Percentiles rank a stretch among this genome's conserved stretches.
These are phyloP conservation scores for Dichotomocladium elegans DNA, from an alignment of 371 early-diverging fungal genomes.

Conservation along the genomic window DNA sequence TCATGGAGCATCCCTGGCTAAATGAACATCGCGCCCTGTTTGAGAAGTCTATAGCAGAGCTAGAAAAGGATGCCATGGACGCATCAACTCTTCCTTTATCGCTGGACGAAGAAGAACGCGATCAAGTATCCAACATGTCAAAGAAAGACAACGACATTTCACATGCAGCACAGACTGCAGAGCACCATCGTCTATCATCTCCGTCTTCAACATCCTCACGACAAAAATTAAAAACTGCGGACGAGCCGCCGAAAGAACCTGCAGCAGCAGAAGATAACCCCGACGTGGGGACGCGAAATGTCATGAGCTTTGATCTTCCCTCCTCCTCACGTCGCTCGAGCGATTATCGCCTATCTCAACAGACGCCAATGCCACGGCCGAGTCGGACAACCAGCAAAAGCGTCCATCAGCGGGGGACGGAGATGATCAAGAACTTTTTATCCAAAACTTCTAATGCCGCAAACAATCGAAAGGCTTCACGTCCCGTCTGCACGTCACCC, in stretches of 20 bases:
- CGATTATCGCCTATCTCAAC: background rate
- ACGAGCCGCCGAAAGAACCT: background rate
- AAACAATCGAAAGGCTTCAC: slow-evolving; percentile 10
- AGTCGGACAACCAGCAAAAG: slow-evolving; percentile 2
- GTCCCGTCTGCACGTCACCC: background rate
- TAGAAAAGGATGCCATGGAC: slow-evolving; percentile 15
- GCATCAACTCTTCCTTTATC: slow-evolving; percentile 14
- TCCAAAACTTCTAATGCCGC: slow-evolving; percentile 30
- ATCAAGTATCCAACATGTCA: no score
- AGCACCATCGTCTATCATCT: no score
- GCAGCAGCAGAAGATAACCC: background rate
- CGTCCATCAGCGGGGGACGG: slow-evolving; percentile 6
- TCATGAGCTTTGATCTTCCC: background rate
- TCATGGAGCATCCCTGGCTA: slow-evolving; percentile 82
- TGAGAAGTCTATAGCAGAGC: slow-evolving; percentile 15
- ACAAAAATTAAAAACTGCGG: no score
- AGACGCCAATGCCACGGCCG: slow-evolving; percentile 5
- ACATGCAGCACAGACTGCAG: no score
- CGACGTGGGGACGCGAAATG: background rate
- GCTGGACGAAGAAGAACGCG: background rate
- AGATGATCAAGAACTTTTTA: slow-evolving; percentile 5
- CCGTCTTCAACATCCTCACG: no score
- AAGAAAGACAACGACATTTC: no score
- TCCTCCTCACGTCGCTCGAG: background rate
- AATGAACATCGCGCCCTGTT: slow-evolving; percentile 27